Evolutionary conservation across 2,329 filamentous ascomycete species (phyloP), one percentile per base, ranked within the genome.

Genomic region (Zarea fungicola): DNA sequence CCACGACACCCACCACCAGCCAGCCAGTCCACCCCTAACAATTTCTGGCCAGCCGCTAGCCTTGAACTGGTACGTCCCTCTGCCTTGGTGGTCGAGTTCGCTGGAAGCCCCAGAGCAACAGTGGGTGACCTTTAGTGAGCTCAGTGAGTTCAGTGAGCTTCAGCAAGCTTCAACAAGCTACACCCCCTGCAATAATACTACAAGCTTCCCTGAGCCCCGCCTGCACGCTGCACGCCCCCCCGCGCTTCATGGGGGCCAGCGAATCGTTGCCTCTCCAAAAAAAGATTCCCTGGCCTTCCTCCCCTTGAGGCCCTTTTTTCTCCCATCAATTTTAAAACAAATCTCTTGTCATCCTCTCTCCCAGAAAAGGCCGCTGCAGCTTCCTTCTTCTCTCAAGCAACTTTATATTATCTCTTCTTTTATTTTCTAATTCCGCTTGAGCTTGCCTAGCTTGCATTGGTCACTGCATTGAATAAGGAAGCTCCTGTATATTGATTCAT

Each of bases 1-100:
- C 25, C 22, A n/a, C n/a, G n/a, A n/a, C n/a, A n/a, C n/a, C n/a
- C n/a, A n/a, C n/a, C n/a, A n/a, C n/a, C n/a, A n/a, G n/a, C n/a
- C n/a, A n/a, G 19, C 19, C 43, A 23, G 13, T 14, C 19, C 19
- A 26, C 31, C 16, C 16, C 19, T 45, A 9, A n/a, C n/a, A n/a
- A n/a, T 11, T n/a, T 45, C 35, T 35, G 42, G 34, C 32, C 35
- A 26, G 44, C 44, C 44, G 36, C 44, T 40, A 47, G 14, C 21
- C 13, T 25, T n/a, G 25, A n/a, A n/a, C n/a, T 9, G n/a, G 41
- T 19, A 36, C 16, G 34, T 21, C 11, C 34, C 6, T 21, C 6
- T 3, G 14, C 34, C 16, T n/a, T n/a, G n/a, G n/a, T n/a, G n/a
- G n/a, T n/a, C n/a, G n/a, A n/a, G n/a, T n/a, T n/a, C n/a, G n/a